Conservation (phyloP, 1,139 yeast genomes). For the Yamadazyma epiphylla region DNA sequence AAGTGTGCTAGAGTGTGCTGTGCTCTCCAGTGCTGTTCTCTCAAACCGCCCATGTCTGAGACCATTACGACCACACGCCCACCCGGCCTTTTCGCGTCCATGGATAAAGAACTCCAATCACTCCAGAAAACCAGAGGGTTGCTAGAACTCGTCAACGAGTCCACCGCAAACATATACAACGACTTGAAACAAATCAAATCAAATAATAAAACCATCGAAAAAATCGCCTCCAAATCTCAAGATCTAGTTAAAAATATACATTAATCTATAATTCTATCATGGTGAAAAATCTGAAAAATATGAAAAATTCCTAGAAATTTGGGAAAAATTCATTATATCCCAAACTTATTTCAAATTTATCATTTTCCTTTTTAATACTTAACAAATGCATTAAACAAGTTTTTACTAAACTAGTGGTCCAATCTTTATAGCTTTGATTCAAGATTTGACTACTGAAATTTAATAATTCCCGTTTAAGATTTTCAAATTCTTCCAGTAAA, state of each 20-base stretch:
- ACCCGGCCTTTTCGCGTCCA: no score
- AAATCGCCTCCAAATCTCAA: constrained; percentile 3
- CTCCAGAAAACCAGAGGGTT: constrained; percentile 12
- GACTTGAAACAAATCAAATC: constrained; percentile 9
- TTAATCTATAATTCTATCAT: background rate
- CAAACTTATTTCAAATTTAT: constrained; percentile 14
- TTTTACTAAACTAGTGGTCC: constrained; percentile 24
- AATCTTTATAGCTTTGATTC: constrained; percentile 12
- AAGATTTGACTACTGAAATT: constrained; percentile 7
- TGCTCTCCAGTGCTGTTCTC: no score
- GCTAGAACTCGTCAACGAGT: constrained; percentile 13
- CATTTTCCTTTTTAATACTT: constrained; percentile 12
- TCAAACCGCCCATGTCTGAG: no score
- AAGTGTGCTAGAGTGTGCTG: no score
- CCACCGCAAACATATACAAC: constrained; percentile 10
- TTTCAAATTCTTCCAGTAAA: constrained; percentile 14
- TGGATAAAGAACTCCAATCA: constrained; percentile 6
- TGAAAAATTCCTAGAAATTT: constrained; percentile 9
- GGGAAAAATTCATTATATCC: constrained; percentile 44
- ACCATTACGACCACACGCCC: no score
- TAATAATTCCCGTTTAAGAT: constrained; percentile 10
- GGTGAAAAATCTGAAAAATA: no score
- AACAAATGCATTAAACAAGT: constrained; percentile 22
- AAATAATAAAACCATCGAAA: constrained; percentile 7
- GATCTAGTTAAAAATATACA: constrained; percentile 6